Evolutionary conservation across 805 yeast genomes (phyloP).

Genomic region (Saturnispora serradocipensis): DNA sequence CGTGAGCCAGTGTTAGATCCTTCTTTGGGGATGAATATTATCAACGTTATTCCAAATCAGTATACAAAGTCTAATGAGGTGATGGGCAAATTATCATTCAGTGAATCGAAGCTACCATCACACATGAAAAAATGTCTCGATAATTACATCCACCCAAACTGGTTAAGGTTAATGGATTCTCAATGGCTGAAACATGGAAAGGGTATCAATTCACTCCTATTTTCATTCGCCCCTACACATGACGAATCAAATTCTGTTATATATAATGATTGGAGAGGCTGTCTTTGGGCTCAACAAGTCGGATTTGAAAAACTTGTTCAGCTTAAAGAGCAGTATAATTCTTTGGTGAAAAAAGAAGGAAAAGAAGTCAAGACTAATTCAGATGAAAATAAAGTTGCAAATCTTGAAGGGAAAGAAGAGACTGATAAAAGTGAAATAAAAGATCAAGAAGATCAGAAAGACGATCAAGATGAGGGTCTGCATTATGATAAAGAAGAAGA

Average conservation of each 20-base stretch:
- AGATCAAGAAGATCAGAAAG: neutral
- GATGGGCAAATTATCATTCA: constrained; percentile 38
- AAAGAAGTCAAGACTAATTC: neutral
- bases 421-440: neutral
- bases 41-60: constrained; percentile 57
- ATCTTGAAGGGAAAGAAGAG: neutral
- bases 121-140: constrained; percentile 30
- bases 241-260: constrained; percentile 53
- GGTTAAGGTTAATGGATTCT: constrained; percentile 56
- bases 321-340: constrained; percentile 6
- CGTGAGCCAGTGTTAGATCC: constrained; percentile 62
- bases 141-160: constrained; percentile 49
- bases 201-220: constrained; percentile 29
- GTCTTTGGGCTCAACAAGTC: constrained; percentile 44
- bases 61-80: constrained; percentile 29
- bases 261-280: constrained; percentile 40
- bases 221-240: constrained; percentile 56
- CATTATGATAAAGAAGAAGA: neutral
- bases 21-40: constrained; percentile 41
- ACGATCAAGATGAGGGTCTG: neutral
- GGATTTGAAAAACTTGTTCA: constrained; percentile 34
- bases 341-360: neutral
- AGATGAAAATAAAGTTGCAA: neutral
- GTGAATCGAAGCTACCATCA: constrained; percentile 12
- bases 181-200: constrained; percentile 47